A percentile compares a stretch with the other conserved stretches of the same genome.
phyloP scores from a whole-genome alignment of 495 filamentous ascomycete species.

The Jackrogersella multiformis region DNA sequence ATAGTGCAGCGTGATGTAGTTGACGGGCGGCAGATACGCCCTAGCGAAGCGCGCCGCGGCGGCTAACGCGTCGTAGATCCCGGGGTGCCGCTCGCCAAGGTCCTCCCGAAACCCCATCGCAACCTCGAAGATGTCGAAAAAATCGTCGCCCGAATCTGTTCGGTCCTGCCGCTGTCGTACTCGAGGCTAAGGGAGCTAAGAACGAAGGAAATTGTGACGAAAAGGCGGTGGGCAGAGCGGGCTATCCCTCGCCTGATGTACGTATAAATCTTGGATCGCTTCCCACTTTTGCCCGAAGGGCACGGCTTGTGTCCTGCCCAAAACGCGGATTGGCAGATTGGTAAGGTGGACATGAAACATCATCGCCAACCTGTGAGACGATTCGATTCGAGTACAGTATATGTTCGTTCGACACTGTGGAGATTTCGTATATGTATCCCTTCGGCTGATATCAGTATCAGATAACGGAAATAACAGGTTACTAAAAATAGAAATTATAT shows the following conservation, averaged over 20 bases:
- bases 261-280: too few species aligned
- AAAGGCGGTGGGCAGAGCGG: too few species aligned
- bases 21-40: constrained; percentile 59
- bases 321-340: constrained; percentile 27
- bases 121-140: background rate
- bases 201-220: constrained; percentile 1
- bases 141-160: constrained; percentile 3
- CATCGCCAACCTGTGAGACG: too few species aligned
- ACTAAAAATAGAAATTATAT: too few species aligned
- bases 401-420: too few species aligned
- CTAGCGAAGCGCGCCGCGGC: constrained; percentile 13
- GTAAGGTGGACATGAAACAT: too few species aligned
- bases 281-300: constrained; percentile 6
- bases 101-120: constrained; percentile 37
- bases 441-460: too few species aligned
- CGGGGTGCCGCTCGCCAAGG: constrained; percentile 24
- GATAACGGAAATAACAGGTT: too few species aligned
- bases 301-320: constrained; percentile 30
- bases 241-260: background rate
- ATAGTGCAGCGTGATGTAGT: constrained; percentile 73
- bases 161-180: constrained; percentile 13
- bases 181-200: constrained; percentile 3
- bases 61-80: constrained; percentile 16
- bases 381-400: too few species aligned
- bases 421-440: too few species aligned